Evolutionary conservation across 202 grass and related monocot species (phyloP), one percentile per base, ranked within the genome.

Genomic region (Carex arenaria): DNA sequence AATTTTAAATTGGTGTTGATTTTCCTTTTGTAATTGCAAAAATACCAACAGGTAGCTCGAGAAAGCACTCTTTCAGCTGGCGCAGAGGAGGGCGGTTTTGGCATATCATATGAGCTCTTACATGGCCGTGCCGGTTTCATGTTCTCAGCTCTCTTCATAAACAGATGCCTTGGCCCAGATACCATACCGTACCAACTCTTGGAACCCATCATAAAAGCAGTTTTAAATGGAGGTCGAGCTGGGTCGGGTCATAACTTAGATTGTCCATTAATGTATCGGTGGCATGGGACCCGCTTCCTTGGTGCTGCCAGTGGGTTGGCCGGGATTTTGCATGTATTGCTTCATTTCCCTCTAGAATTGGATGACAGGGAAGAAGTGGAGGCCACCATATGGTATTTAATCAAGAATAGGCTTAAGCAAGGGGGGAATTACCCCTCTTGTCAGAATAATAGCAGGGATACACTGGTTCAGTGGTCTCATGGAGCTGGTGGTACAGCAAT

Each of bases 51-150:
- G 83, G 83, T 85, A 30, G 83, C 83, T 61, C 55, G 19, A 63
- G 70, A 85, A 22, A 55, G 57, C 60, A 64, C 71, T 42, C 70
- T 85, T 14, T 62, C 83, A 61, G 71, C 62, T n/a, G 83, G 83
- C 7, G 49, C 70, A n/a, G 83, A 85, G 83, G 83, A 85, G 19
- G 83, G 83, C 5, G 70, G 71, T 12, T 78, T 85, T 13, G 83
- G 83, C 20, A 77, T 84, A 40, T 75, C 83, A 57, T 84, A 84
- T 40, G 83, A 77, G n/a, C 83, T 84, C n/a, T 74, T 85, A 26
- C 70, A 85, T 47, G 82, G 82, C 4, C 68, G 71, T 45, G 83
- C 71, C 10, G 83, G 83, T 61, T 78, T 78, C 70, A 36, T 85
- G 42, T 78, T 76, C 57, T 45, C 83, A 15, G 83, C 56, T 28